Evolutionary conservation across 805 yeast genomes (phyloP).

Genomic region (Candida sphagnicola): DNA sequence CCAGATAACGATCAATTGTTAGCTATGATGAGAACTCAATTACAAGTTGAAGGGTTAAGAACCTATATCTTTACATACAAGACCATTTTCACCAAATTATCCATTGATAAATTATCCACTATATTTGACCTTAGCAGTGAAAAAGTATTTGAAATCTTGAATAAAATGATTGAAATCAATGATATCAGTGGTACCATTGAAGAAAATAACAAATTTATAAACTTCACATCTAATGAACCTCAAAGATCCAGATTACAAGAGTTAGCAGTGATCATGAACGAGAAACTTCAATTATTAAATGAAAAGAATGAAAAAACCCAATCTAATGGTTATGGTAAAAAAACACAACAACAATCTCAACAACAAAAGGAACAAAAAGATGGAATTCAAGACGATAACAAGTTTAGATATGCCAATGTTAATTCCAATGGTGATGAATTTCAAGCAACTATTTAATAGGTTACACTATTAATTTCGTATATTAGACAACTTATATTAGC

Average conservation of each 20-base stretch:
- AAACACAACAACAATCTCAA: slow-evolving; percentile 34
- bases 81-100: slow-evolving; percentile 67
- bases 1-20: slow-evolving; percentile 65
- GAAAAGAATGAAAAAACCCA: slow-evolving; percentile 85
- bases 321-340: slow-evolving; percentile 62
- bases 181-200: slow-evolving; percentile 79
- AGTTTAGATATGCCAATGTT: slow-evolving; percentile 43
- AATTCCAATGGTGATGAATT: slow-evolving; percentile 42
- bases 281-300: slow-evolving; percentile 69
- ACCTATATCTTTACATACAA: slow-evolving; percentile 89
- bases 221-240: slow-evolving; percentile 64
- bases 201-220: slow-evolving; percentile 57
- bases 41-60: slow-evolving; percentile 87
- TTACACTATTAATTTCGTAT: too few species aligned
- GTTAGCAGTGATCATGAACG: slow-evolving; percentile 79
- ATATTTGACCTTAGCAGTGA: slow-evolving; percentile 61
- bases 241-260: slow-evolving; percentile 85
- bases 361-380: slow-evolving; percentile 19
- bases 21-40: slow-evolving; percentile 67
- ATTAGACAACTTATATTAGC: background rate
- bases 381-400: slow-evolving; percentile 30
- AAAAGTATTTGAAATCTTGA: slow-evolving; percentile 58
- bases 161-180: slow-evolving; percentile 71
- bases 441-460: slow-evolving; percentile 26
- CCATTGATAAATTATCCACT: slow-evolving; percentile 59